phyloP scores from a whole-genome alignment of 768 basidiomycete genomes.

The Russula earlei region DNA sequence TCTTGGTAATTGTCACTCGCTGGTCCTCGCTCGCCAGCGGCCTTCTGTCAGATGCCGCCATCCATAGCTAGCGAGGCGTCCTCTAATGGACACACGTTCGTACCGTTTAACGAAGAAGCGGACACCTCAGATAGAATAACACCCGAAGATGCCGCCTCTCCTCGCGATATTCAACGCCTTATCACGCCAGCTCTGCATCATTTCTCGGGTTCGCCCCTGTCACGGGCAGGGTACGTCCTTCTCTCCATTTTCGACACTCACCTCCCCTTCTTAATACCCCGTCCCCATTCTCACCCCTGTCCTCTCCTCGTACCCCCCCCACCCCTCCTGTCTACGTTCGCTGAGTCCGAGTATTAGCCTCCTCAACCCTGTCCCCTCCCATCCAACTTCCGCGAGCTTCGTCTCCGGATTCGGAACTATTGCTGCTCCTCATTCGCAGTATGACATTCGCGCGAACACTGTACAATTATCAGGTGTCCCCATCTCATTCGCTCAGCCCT shows the following conservation, averaged over 20 bases:
- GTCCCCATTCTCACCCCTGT: neutral
- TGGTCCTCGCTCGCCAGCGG: neutral
- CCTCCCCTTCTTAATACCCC: neutral
- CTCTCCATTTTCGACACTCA: neutral
- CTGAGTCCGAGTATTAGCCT: conserved; percentile 31
- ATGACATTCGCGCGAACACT: conserved; percentile 56
- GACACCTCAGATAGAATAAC: neutral
- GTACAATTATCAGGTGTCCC: conserved; percentile 54
- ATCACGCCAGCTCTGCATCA: conserved; percentile 3
- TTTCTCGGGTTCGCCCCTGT: conserved; percentile 23
- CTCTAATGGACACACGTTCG: conserved; percentile 16
- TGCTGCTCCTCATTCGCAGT: conserved; percentile 42
- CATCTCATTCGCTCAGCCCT: conserved; percentile 26
- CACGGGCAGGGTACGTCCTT: conserved; percentile 25
- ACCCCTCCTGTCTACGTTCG: neutral
- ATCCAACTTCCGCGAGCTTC: conserved; percentile 19
- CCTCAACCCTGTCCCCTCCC: conserved; percentile 38
- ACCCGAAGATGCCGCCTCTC: conserved; percentile 9
- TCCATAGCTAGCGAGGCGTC: conserved; percentile 7
- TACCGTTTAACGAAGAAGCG: conserved; percentile 2
- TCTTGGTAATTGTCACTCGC: neutral
- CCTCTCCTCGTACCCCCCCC: neutral
- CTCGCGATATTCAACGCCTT: conserved; percentile 21
- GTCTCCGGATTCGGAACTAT: conserved; percentile 15
- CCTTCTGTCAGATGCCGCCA: conserved; percentile 1